Conservation (phyloP, 2,329 filamentous ascomycete species). For the Westerdykella ornata region DNA sequence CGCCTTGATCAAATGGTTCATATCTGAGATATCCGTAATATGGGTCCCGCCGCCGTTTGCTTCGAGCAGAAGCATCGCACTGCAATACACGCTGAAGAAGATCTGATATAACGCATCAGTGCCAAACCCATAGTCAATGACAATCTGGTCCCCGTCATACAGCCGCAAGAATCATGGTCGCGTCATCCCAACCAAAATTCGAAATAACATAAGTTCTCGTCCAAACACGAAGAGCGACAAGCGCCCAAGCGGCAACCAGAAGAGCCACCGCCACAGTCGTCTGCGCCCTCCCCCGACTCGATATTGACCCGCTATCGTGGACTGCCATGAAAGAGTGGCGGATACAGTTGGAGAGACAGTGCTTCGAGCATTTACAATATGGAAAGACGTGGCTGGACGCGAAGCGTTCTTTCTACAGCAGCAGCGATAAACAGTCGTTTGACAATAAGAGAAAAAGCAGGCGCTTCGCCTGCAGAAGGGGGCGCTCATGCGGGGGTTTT, state of each 20-base stretch:
- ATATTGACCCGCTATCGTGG: constrained; percentile 13
- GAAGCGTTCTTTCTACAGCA: too few relatives aligned
- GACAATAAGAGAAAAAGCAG: too few relatives aligned
- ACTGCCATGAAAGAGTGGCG: constrained; percentile 13
- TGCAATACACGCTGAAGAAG: constrained; percentile 31
- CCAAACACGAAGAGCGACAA: constrained; percentile 37
- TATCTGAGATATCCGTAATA: constrained; percentile 16
- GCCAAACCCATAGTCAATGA: neutral
- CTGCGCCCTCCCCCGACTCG: constrained; percentile 16
- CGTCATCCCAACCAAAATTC: constrained; percentile 43
- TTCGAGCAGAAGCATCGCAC: constrained; percentile 21
- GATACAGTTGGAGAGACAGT: neutral
- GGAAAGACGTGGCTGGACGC: too few relatives aligned
- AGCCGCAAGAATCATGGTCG: constrained; percentile 35
- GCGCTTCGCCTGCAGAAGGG: neutral
- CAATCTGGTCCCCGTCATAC: constrained; percentile 18
- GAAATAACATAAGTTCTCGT: constrained; percentile 36
- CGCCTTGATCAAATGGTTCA: constrained; percentile 27
- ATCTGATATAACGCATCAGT: constrained; percentile 13
- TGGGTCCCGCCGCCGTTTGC: constrained; percentile 31
- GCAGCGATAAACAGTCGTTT: too few relatives aligned
- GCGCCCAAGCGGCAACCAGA: constrained; percentile 34
- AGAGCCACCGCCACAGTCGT: constrained; percentile 30
- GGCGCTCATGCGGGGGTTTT: neutral
- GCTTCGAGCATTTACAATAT: too few relatives aligned